These are phyloP conservation scores for Oryza brachyantha DNA, from an alignment of 176 grass and related monocot genomes.

Conservation along the genomic window DNA sequence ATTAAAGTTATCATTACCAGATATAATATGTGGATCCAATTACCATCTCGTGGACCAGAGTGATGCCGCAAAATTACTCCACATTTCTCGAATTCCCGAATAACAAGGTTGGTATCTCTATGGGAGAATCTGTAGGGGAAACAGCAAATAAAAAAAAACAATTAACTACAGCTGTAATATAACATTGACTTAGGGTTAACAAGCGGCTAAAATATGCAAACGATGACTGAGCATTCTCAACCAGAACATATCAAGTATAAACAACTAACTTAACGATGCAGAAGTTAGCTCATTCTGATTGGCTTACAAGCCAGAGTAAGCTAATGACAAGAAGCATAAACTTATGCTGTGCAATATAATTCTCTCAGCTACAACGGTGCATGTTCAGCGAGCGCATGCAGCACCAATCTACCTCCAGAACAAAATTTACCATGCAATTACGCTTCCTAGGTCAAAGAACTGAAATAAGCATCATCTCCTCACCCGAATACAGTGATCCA, in stretches of 20 bases:
- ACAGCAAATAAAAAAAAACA: slow-evolving; percentile 8
- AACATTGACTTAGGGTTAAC: background rate
- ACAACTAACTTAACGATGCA: background rate
- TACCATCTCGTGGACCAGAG: slow-evolving; percentile 67
- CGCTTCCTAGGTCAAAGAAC: background rate
- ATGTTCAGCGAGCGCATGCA: background rate
- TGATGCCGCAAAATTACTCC: slow-evolving; percentile 84
- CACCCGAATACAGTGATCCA: slow-evolving; percentile 97
- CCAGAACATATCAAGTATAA: background rate
- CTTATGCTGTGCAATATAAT: background rate
- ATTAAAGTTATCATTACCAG: slow-evolving; percentile 55
- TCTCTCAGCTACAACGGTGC: background rate
- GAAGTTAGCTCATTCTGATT: background rate
- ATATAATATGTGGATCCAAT: slow-evolving; percentile 95
- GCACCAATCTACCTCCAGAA: background rate
- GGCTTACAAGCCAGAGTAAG: background rate
- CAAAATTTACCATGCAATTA: slow-evolving; percentile 9
- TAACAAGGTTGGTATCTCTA: slow-evolving; percentile 70
- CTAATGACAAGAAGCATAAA: background rate
- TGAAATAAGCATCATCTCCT: slow-evolving; percentile 18
- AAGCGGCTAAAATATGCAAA: background rate
- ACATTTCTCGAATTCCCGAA: slow-evolving; percentile 88
- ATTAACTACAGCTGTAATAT: background rate
- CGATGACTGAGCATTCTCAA: background rate
- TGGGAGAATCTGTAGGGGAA: slow-evolving; percentile 52